phyloP scores from a whole-genome alignment of 352 stramenopile genomes.

The Elongisporangium senticosum region DNA sequence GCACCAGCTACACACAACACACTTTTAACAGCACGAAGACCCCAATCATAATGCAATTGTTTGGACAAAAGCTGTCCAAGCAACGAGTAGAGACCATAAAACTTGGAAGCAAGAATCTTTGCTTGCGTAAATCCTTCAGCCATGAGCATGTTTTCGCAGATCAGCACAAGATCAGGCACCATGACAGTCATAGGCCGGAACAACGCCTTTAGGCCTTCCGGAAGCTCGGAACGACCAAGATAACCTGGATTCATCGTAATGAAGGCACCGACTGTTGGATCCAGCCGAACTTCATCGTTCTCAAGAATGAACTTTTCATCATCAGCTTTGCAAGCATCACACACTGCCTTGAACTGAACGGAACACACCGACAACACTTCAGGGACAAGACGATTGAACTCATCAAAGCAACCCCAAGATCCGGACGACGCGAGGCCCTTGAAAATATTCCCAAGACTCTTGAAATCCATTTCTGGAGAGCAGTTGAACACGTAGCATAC shows the following conservation, averaged over 20 bases:
- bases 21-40: constrained; percentile 93
- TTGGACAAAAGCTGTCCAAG: constrained; percentile 92
- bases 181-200: constrained; percentile 97
- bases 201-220: constrained; percentile 92
- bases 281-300: constrained; percentile 89
- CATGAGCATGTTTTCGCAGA: constrained; percentile 98
- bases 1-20: constrained; percentile 92
- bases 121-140: constrained; percentile 93
- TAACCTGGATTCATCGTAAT: constrained; percentile 98
- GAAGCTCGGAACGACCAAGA: constrained; percentile 90
- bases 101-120: constrained; percentile 94
- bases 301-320: constrained; percentile 92
- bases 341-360: constrained; percentile 95
- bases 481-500: constrained; percentile 96
- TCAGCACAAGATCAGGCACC: constrained; percentile 94
- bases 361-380: constrained; percentile 93
- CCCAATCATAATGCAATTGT: constrained; percentile 95
- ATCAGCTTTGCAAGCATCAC: constrained; percentile 93
- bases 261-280: constrained; percentile 91
- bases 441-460: constrained; percentile 96
- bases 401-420: constrained; percentile 96
- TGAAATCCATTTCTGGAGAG: constrained; percentile 96
- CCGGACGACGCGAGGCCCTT: constrained; percentile 93
- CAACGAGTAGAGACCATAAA: constrained; percentile 94
- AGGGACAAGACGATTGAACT: constrained; percentile 94